These are phyloP conservation scores for Clarkia xantiana DNA, from an alignment of 345 rosid species.

Conservation along the genomic window DNA sequence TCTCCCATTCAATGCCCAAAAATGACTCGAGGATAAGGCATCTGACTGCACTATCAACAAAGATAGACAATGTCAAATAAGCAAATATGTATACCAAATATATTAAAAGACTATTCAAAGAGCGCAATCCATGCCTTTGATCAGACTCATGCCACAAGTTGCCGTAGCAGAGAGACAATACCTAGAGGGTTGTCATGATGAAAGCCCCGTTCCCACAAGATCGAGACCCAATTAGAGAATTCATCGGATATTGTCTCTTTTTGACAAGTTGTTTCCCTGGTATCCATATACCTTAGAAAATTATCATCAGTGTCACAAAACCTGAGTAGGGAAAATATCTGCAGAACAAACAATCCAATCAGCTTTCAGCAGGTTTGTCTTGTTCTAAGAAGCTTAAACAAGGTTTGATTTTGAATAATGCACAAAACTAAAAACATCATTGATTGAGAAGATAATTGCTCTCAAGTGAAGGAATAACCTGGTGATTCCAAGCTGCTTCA, in stretches of 20 bases:
- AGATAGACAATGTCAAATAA: slow-evolving; percentile 8
- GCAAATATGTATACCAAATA: not conserved
- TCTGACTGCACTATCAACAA: slow-evolving; percentile 52
- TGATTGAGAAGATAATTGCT: slow-evolving; percentile 1
- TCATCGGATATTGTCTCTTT: slow-evolving; percentile 22
- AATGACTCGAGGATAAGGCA: slow-evolving; percentile 89
- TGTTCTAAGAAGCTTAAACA: no score
- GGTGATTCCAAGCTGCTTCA: slow-evolving; percentile 94
- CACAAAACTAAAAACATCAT: slow-evolving; percentile 1
- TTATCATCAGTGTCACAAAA: slow-evolving; percentile 36
- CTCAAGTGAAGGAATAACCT: slow-evolving; percentile 29
- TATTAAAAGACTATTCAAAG: no score
- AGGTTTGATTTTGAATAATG: no score
- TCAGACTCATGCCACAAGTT: slow-evolving; percentile 2
- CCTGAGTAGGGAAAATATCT: slow-evolving; percentile 60
- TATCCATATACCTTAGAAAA: slow-evolving; percentile 20
- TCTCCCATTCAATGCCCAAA: slow-evolving; percentile 60
- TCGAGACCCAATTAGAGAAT: slow-evolving; percentile 60
- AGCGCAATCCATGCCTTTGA: no score
- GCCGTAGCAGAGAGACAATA: slow-evolving; percentile 17
- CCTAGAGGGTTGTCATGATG: slow-evolving; percentile 87
- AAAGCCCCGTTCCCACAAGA: slow-evolving; percentile 80
- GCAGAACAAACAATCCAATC: slow-evolving; percentile 15
- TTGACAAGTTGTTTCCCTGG: slow-evolving; percentile 16
- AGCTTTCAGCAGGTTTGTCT: not conserved